Percentiles rank a stretch among this genome's conserved stretches.
These are phyloP conservation scores for Rhodamnia rubescens DNA, from an alignment of 345 rosid species.

Conservation along the genomic window DNA sequence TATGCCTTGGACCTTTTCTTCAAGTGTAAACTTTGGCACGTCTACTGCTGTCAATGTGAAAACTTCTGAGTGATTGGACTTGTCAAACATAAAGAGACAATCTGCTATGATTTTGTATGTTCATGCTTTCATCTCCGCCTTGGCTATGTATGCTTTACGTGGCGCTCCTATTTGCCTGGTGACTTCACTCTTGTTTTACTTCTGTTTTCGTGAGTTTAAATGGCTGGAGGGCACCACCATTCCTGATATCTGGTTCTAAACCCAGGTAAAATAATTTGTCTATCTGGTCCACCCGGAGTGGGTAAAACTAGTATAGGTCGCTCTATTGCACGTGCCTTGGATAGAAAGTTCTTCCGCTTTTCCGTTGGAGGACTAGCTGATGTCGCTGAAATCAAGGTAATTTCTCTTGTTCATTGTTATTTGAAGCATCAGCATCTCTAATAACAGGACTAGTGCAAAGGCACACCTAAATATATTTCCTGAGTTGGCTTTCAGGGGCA, in stretches of 20 bases:
- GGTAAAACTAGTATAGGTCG: conserved; percentile 99
- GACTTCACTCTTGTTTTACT: not conserved
- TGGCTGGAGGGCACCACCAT: not conserved
- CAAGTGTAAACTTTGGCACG: not conserved
- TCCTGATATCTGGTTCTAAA: conserved; percentile 1
- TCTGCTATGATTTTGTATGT: not conserved
- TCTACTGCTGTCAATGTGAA: not conserved
- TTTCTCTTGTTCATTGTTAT: not conserved
- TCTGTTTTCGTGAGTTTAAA: not conserved
- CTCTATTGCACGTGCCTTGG: conserved; percentile 93
- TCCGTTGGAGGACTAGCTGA: conserved; percentile 98
- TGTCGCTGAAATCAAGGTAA: conserved; percentile 99
- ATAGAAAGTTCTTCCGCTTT: conserved; percentile 88
- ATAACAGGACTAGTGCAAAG: not conserved
- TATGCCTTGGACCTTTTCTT: not conserved
- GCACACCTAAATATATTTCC: not conserved
- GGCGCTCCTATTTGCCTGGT: not conserved
- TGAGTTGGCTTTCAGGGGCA: conserved; percentile 59
- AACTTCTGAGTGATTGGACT: not conserved
- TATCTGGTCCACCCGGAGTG: conserved; percentile 99
- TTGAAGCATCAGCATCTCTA: not conserved
- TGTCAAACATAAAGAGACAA: not conserved
- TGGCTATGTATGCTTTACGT: not conserved
- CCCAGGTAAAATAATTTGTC: conserved; percentile 95
- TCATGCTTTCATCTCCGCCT: not conserved